Base-by-base conservation (phyloP, 352 stramenopile genomes). In the Pythium aristosporum region DNA sequence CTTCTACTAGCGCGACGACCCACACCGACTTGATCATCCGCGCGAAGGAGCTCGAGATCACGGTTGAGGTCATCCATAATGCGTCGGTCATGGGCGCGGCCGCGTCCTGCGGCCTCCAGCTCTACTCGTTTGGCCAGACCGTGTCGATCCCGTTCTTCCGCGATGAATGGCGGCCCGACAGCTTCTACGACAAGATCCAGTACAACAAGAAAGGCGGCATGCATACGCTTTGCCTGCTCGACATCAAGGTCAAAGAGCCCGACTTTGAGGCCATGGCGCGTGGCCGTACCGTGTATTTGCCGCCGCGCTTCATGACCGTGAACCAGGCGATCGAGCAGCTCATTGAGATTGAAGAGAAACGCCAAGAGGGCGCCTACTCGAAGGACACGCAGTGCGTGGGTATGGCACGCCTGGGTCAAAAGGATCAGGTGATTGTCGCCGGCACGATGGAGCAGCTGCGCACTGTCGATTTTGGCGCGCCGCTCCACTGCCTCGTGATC, bases 221-320 rank as follows among this genome's bases (percentile, higher is more conserved):
- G 86, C 97, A 99, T 81, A 99, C 97, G 48, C 85, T 99, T 8
- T 99, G 96, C 75, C 73, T 99, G 32, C 78, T 99, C 15, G 96
- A 99, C 74, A 99, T 99, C 74, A 99, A 99, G 82, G 94, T 99
- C 18, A 99, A 99, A 75, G 97, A 99, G 76, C 97, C 97, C 43
- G 97, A 99, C 79, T 99, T 98, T 72, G 90, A 98, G 28, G 93
- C 95, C 54, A 98, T 99, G 89, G 88, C 85, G 36, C 97, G 94
- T 68, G 96, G 92, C 50, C 87, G 85, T 64, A 96, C 77, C 52
- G 80, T 95, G 18, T 99, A 94, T 73, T 76, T 99, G 62, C 97
- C 97, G 47, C 97, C 97, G 47, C 82, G 97, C 41, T 99, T 98
- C 75, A 99, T 99, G 97, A 98, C 92, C 18, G 95, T 99, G 20